A percentile compares a stretch with the other conserved stretches of the same genome.
Conservation (phyloP, 306 rosid species). For the Prunus dulcis region DNA sequence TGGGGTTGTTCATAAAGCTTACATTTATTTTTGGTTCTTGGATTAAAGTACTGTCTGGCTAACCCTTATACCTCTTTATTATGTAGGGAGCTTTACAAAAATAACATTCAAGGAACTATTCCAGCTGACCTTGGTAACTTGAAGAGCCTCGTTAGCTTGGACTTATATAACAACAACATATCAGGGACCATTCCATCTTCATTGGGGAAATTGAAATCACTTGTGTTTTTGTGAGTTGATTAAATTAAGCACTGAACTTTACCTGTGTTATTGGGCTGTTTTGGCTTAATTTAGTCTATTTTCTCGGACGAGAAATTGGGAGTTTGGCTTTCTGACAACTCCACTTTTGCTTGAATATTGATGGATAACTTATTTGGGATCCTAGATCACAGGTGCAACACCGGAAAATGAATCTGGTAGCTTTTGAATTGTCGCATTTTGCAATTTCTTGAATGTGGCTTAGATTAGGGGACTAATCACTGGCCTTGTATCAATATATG, state of each 20-base stretch:
- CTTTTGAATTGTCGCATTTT: not conserved
- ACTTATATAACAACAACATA: slow-evolving; percentile 84
- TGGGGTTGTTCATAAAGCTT: not conserved
- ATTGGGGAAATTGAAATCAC: slow-evolving; percentile 81
- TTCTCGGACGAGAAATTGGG: not conserved
- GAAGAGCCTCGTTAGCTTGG: slow-evolving; percentile 88
- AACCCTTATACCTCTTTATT: not conserved
- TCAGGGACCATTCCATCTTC: slow-evolving; percentile 75
- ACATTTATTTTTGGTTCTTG: not conserved
- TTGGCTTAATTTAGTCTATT: not conserved
- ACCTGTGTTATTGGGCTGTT: not conserved
- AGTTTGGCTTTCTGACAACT: not conserved
- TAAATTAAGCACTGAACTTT: not conserved
- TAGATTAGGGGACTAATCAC: not conserved
- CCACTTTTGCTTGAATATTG: not conserved
- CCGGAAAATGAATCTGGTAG: not conserved
- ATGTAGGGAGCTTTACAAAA: slow-evolving; percentile 86
- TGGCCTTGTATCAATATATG: not conserved
- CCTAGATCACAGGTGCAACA: not conserved
- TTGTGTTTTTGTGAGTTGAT: slow-evolving; percentile 83
- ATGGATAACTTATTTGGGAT: not conserved
- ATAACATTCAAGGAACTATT: slow-evolving; percentile 85
- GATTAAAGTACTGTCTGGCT: not conserved
- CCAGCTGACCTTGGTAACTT: slow-evolving; percentile 83
- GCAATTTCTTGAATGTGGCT: not conserved